Evolutionary conservation across 352 stramenopile genomes (phyloP).

Genomic region (Aphanomyces invadans): DNA sequence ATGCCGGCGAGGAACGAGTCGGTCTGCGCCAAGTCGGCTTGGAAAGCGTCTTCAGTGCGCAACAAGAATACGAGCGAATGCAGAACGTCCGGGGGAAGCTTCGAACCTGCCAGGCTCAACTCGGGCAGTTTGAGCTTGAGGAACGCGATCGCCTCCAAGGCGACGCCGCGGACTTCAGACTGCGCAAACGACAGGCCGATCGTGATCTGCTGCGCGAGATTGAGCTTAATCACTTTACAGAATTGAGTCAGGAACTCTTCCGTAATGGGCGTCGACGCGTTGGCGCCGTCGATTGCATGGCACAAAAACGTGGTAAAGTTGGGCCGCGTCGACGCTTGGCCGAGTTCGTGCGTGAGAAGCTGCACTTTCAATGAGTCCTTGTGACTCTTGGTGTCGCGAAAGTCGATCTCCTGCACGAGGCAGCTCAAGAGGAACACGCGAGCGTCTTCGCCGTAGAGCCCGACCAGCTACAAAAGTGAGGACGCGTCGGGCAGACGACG

Average conservation of each 20-base stretch:
- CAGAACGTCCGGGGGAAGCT: conserved; percentile 77
- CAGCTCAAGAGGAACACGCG: conserved; percentile 88
- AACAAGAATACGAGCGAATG: conserved; percentile 77
- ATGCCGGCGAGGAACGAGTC: conserved; percentile 83
- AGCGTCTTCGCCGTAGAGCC: conserved; percentile 86
- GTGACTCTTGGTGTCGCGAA: conserved; percentile 73
- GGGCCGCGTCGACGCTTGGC: conserved; percentile 75
- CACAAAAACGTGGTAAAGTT: conserved; percentile 87
- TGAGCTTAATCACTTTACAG: conserved; percentile 76
- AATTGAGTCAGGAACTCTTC: conserved; percentile 77
- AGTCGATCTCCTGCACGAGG: conserved; percentile 86
- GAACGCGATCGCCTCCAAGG: conserved; percentile 60
- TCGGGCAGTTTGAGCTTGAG: conserved; percentile 77
- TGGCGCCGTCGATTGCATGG: conserved; percentile 24
- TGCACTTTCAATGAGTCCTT: conserved; percentile 87
- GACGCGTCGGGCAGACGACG: conserved; percentile 14
- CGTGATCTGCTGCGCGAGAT: conserved; percentile 76
- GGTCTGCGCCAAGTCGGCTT: conserved; percentile 58
- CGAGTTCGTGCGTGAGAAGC: conserved; percentile 84
- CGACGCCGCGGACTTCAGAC: conserved; percentile 49
- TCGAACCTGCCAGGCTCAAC: conserved; percentile 70
- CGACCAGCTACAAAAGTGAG: conserved; percentile 57
- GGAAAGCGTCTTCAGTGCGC: conserved; percentile 73
- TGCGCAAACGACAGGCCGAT: conserved; percentile 76
- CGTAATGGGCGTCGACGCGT: conserved; percentile 38